Evolutionary conservation across 2,329 filamentous ascomycete species (phyloP), one percentile per base, ranked within the genome.

Genomic region (Macrophomina tecta): DNA sequence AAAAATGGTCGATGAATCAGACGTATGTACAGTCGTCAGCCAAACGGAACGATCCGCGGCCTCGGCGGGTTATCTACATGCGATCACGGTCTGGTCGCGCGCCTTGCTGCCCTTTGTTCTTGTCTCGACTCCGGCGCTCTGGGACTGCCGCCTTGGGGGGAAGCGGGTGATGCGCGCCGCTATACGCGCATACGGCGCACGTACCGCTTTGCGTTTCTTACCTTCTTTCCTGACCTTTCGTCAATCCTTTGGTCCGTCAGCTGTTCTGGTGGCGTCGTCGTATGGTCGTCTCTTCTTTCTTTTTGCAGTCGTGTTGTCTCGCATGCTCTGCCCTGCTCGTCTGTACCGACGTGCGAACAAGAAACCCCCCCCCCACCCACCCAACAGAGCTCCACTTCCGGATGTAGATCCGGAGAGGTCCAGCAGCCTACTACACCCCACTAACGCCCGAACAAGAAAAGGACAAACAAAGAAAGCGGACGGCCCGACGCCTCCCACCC

Each of bases 111-210:
- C 9, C 6, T 34, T 36, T 52, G 7, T 52, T 32, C 14, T 52
- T 36, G 16, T 53, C 30, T 53, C 30, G 23, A 7, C n/a, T n/a
- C 52, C n/a, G 32, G 16, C 16, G 3, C 32, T 34, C 12, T 16
- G 23, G 11, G 12, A 6, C 30, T 4, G 11, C 51, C 12, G 32
- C 30, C 30, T 38, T n/a, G 18, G 52, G 52, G 51, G 34, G n/a
- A 40, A 38, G 52, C 52, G 52, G 52, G 32, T 55, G 52, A 55
- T 55, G 52, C 52, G 14, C 32, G 52, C 52, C 52, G 32, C 51
- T 51, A 14, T 14, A 53, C 36, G 34, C 52, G 34, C 34, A 12
- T 38, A 12, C 34, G 3, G 5, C 30, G 49, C 49, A 52, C 30
- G 23, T 30, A 9, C 28, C 23, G n/a, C 18, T 38, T 38, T 38